Evolutionary conservation across 2,329 filamentous ascomycete genomes (phyloP).

Genomic region (Pseudogymnoascus sp.): DNA sequence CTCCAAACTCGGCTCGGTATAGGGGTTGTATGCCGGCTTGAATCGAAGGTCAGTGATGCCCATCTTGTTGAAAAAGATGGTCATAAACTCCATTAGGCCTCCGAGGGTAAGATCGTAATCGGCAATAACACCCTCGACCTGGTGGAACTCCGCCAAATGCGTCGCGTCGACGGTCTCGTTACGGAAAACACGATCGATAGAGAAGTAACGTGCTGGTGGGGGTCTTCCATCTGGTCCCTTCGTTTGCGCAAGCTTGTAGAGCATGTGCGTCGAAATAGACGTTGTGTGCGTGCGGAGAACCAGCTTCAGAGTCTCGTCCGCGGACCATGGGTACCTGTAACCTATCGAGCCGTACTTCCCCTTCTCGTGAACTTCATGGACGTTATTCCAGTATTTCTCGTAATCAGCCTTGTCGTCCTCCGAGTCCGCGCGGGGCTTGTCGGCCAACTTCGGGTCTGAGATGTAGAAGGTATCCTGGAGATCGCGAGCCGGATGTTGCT

Average conservation of each 20-base stretch:
- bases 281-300: constrained; percentile 96
- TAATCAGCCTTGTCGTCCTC: constrained; percentile 59
- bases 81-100: constrained; percentile 88
- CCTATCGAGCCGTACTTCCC: constrained; percentile 93
- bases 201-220: constrained; percentile 84
- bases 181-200: constrained; percentile 94
- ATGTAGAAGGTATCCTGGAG: constrained; percentile 99
- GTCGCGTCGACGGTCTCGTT: constrained; percentile 97
- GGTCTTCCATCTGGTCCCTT: constrained; percentile 63
- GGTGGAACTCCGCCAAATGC: constrained; percentile 95
- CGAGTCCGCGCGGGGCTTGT: constrained; percentile 52
- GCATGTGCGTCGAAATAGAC: constrained; percentile 79
- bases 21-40: constrained; percentile 95
- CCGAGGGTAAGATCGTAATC: constrained; percentile 91
- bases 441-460: constrained; percentile 73
- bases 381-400: constrained; percentile 79
- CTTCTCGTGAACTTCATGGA: constrained; percentile 77
- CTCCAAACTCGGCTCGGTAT: constrained; percentile 95
- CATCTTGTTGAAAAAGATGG: constrained; percentile 94
- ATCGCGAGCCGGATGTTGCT: constrained; percentile 95
- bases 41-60: constrained; percentile 80
- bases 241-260: constrained; percentile 78
- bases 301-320: constrained; percentile 75
- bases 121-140: constrained; percentile 96
- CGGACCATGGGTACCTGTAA: constrained; percentile 90